Evolutionary conservation across 129 eudicot genomes (phyloP).

Genomic region (Chrysanthemum seticuspe): DNA sequence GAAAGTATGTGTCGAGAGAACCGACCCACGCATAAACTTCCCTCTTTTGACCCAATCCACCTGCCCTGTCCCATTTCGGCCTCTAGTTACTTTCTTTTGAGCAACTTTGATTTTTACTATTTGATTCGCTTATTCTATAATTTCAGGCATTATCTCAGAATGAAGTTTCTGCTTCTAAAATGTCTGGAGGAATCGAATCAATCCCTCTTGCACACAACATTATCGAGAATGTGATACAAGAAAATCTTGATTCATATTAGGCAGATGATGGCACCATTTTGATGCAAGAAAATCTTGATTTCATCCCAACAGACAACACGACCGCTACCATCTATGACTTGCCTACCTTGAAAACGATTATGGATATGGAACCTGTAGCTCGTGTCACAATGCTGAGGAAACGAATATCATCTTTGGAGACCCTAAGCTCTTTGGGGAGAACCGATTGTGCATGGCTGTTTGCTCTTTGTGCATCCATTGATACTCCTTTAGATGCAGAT

Average conservation of each 20-base stretch:
- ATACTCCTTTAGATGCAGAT: constrained; percentile 70
- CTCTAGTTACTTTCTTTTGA: not conserved
- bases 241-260: constrained; percentile 33
- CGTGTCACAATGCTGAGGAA: constrained; percentile 60
- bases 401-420: constrained; percentile 52
- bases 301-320: constrained; percentile 30
- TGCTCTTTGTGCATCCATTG: constrained; percentile 85
- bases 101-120: not conserved
- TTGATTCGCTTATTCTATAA: not conserved
- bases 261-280: constrained; percentile 23
- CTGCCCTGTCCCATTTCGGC: no score
- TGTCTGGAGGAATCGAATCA: constrained; percentile 25
- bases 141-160: constrained; percentile 55
- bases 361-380: constrained; percentile 62
- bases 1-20: no score
- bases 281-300: constrained; percentile 33
- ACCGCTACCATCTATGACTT: constrained; percentile 16
- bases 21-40: no score
- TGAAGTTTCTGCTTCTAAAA: constrained; percentile 24
- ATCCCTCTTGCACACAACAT: constrained; percentile 28
- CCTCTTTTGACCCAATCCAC: no score
- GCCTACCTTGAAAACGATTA: constrained; percentile 55
- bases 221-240: constrained; percentile 29
- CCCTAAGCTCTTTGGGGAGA: constrained; percentile 34
- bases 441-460: constrained; percentile 77